phyloP scores from a whole-genome alignment of 1,139 yeast genomes.

The Geotrichum klebahnii region DNA sequence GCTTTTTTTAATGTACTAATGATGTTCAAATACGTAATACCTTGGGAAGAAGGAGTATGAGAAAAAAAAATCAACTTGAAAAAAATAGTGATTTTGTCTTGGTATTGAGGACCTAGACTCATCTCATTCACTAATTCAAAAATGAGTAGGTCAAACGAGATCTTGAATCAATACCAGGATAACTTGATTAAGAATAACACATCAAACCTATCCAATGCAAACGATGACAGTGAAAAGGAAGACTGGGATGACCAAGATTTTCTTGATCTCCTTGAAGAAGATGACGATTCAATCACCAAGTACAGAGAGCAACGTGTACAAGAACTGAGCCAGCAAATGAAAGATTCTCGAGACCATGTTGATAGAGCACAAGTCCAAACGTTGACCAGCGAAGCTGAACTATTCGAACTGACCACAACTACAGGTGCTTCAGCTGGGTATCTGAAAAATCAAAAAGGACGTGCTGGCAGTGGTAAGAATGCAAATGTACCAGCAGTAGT shows the following conservation, averaged over 20 bases:
- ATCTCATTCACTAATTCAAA: not conserved
- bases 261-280: conserved; percentile 54
- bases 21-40: too few relatives aligned
- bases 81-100: too few relatives aligned
- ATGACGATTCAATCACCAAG: conserved; percentile 52
- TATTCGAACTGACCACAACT: conserved; percentile 17
- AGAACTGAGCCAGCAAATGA: conserved; percentile 13
- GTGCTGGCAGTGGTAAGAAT: not conserved
- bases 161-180: conserved; percentile 10
- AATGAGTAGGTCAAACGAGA: conserved; percentile 5
- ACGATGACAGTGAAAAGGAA: not conserved
- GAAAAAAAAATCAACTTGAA: not conserved
- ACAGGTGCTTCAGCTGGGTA: conserved; percentile 5
- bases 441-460: too few relatives aligned
- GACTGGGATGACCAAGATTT: conserved; percentile 36
- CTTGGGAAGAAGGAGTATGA: too few relatives aligned
- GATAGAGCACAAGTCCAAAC: conserved; percentile 16
- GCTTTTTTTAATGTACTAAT: too few relatives aligned
- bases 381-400: conserved; percentile 15
- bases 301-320: conserved; percentile 66
- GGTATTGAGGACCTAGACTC: too few relatives aligned
- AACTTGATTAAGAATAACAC: not conserved
- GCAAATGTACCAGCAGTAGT: conserved; percentile 47
- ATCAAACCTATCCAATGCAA: too few relatives aligned
- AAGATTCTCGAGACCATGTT: not conserved